Evolutionary conservation across 2,329 filamentous ascomycete species (phyloP).

Genomic region (Diaporthe sp.): DNA sequence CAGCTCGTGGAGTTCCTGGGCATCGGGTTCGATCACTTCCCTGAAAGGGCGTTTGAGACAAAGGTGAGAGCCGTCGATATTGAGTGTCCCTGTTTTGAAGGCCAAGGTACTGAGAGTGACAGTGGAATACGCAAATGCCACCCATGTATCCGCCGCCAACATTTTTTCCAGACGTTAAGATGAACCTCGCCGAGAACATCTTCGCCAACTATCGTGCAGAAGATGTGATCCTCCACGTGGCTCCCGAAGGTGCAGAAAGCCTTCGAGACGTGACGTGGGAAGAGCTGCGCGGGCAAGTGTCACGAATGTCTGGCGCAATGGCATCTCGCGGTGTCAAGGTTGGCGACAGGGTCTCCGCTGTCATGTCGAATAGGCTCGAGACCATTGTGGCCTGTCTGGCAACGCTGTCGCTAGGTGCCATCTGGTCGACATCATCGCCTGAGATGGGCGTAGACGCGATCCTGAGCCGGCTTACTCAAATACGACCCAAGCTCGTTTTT

Average conservation of each 20-base stretch:
- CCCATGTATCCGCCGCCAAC: not conserved
- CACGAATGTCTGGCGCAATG: not conserved
- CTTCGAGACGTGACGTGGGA: constrained; percentile 26
- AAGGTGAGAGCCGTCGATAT: not conserved
- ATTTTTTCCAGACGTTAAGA: not conserved
- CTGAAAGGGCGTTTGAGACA: not conserved
- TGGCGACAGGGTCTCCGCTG: constrained; percentile 34
- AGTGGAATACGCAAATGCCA: constrained; percentile 7
- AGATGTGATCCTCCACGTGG: not conserved
- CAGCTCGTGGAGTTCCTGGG: not conserved
- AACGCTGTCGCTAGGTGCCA: constrained; percentile 34
- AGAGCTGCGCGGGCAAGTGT: not conserved
- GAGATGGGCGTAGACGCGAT: constrained; percentile 39
- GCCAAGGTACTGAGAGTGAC: not conserved
- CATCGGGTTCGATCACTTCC: not conserved
- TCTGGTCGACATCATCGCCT: constrained; percentile 38
- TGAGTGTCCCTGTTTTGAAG: not conserved
- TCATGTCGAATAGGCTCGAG: constrained; percentile 37
- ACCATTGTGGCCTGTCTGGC: constrained; percentile 37
- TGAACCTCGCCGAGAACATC: constrained; percentile 14
- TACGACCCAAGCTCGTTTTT: constrained; percentile 37
- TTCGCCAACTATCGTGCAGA: not conserved
- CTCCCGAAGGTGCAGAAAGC: not conserved
- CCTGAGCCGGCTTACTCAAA: constrained; percentile 37
- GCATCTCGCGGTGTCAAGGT: not conserved